Evolutionary conservation across 1,284 basidiomycete species (phyloP).

Genomic region (Thelephora terrestris): DNA sequence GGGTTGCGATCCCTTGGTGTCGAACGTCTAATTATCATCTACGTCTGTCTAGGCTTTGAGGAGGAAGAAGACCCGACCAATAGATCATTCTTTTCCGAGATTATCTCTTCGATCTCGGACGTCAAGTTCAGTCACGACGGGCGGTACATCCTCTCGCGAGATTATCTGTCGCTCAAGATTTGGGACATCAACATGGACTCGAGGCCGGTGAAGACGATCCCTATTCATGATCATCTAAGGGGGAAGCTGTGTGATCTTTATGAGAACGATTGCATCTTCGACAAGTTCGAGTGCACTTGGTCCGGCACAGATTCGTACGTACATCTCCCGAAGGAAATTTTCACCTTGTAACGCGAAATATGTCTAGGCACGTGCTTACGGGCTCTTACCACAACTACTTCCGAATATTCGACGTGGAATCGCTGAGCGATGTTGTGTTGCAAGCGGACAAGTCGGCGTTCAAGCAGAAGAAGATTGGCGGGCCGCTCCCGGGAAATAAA

Average conservation of each 20-base stretch:
- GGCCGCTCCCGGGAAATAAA: conserved; percentile 63
- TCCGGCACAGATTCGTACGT: conserved; percentile 91
- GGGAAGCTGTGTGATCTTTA: conserved; percentile 98
- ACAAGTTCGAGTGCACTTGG: conserved; percentile 98
- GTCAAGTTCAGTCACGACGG: conserved; percentile 99
- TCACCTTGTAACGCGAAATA: conserved; percentile 5
- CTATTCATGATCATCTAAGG: conserved; percentile 96
- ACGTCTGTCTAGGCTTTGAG: conserved; percentile 67
- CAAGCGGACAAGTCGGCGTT: conserved; percentile 99
- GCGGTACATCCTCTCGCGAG: conserved; percentile 92
- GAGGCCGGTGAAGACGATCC: conserved; percentile 94
- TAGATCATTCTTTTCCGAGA: conserved; percentile 99
- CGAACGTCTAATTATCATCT: conserved; percentile 4
- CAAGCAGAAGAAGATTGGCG: conserved; percentile 97
- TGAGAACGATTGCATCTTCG: conserved; percentile 99
- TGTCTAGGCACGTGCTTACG: conserved; percentile 78
- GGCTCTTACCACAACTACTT: conserved; percentile 99
- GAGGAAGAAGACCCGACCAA: conserved; percentile 97
- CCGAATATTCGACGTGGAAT: conserved; percentile 96
- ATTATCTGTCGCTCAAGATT: conserved; percentile 97
- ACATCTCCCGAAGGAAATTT: conserved; percentile 2
- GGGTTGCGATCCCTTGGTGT: not conserved
- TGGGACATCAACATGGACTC: conserved; percentile 99
- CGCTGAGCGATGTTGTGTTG: conserved; percentile 83
- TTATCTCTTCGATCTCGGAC: conserved; percentile 99